phyloP scores from a whole-genome alignment of 2,329 filamentous ascomycete genomes.

The Corinectria fuckeliana region DNA sequence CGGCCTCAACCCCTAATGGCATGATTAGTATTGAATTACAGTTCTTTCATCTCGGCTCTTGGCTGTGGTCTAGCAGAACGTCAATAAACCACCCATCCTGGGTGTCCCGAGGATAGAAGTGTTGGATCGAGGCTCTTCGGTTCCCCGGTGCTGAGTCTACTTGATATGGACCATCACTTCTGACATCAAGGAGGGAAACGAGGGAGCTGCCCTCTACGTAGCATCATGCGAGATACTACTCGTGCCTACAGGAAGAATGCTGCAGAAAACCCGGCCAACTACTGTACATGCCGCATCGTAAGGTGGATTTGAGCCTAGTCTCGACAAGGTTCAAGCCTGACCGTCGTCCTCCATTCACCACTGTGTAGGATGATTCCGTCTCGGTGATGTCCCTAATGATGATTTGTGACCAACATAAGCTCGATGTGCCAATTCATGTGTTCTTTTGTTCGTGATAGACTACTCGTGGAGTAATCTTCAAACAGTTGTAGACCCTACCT shows the following conservation, averaged over 20 bases:
- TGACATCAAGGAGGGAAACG: too few relatives aligned
- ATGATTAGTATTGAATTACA: neutral
- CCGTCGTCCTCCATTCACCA: neutral
- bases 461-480: too few relatives aligned
- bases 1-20: neutral
- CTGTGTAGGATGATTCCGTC: neutral
- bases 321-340: neutral
- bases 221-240: too few relatives aligned
- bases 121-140: too few relatives aligned
- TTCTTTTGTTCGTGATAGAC: too few relatives aligned
- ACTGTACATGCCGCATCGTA: neutral
- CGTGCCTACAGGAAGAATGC: neutral
- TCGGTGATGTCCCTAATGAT: neutral
- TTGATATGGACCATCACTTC: too few relatives aligned
- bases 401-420: neutral
- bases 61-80: neutral
- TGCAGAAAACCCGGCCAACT: neutral
- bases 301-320: neutral
- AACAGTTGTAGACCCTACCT: too few relatives aligned
- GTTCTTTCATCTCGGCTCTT: neutral
- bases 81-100: neutral
- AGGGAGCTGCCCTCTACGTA: too few relatives aligned
- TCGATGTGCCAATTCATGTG: too few relatives aligned
- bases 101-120: neutral
- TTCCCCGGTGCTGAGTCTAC: too few relatives aligned